These are phyloP conservation scores for Kwoniella europaea DNA, from an alignment of 768 basidiomycete genomes.

Conservation along the genomic window DNA sequence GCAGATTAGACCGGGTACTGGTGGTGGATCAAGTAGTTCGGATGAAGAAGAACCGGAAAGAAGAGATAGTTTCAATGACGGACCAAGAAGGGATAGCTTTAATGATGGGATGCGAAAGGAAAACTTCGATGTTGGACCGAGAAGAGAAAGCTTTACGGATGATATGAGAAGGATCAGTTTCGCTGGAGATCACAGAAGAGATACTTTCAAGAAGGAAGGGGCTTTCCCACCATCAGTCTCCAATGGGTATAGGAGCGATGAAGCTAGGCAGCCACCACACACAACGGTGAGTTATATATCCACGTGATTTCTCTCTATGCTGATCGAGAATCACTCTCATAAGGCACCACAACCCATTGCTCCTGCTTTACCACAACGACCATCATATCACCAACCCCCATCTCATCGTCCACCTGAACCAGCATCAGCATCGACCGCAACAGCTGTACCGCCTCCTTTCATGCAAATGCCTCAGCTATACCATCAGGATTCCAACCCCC, in stretches of 20 bases:
- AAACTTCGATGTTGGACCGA: neutral
- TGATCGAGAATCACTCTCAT: neutral
- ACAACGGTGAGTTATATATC: neutral
- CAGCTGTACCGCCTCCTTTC: neutral
- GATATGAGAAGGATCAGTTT: neutral
- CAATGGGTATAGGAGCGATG: neutral
- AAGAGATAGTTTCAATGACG: conserved; percentile 9
- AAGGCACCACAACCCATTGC: neutral
- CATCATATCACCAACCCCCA: neutral
- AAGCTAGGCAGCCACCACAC: neutral
- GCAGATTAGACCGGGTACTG: neutral
- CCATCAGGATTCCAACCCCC: conserved; percentile 11
- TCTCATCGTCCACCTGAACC: neutral
- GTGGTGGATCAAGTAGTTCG: conserved; percentile 14
- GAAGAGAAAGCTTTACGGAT: conserved; percentile 1
- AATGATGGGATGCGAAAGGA: conserved; percentile 5
- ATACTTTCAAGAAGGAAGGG: neutral
- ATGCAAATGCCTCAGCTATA: conserved; percentile 20
- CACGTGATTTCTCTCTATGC: neutral
- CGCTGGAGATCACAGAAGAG: neutral
- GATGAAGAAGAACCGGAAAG: conserved; percentile 12
- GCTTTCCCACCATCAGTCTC: neutral
- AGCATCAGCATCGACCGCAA: neutral
- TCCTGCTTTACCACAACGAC: conserved; percentile 4
- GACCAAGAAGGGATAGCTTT: neutral